Evolutionary conservation across 495 filamentous ascomycete species (phyloP).

Genomic region (Cryomyces minteri): DNA sequence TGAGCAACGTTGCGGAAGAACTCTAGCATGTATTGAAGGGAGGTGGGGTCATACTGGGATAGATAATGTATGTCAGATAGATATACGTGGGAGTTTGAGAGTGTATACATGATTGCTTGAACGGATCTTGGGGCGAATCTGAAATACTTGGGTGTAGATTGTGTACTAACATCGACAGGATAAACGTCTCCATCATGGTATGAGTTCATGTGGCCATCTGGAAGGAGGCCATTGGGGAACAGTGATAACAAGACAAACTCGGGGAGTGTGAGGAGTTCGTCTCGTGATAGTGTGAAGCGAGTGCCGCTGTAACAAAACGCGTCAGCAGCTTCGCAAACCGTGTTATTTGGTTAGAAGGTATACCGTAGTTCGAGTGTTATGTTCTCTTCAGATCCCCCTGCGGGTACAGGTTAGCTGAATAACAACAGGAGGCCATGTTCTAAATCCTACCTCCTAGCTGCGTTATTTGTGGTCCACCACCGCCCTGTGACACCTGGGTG

Average conservation of each 20-base stretch:
- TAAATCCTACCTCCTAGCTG: conserved; percentile 54
- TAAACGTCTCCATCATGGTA: conserved; percentile 88
- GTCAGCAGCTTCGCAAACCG: background rate
- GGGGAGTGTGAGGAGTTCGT: conserved; percentile 85
- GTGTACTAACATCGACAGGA: conserved; percentile 75
- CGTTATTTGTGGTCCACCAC: conserved; percentile 63
- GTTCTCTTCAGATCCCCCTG: conserved; percentile 84
- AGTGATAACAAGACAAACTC: conserved; percentile 98
- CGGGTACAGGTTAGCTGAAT: background rate
- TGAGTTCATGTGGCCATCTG: conserved; percentile 88
- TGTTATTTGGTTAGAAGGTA: background rate
- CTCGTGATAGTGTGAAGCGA: conserved; percentile 80
- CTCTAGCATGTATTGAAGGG: conserved; percentile 97
- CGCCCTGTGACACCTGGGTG: conserved; percentile 86
- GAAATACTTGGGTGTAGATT: conserved; percentile 9
- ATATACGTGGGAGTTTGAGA: conserved; percentile 30
- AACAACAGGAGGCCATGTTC: too few relatives aligned
- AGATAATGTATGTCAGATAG: conserved; percentile 34
- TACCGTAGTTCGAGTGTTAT: conserved; percentile 91
- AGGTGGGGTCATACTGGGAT: conserved; percentile 82
- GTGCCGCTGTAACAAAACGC: conserved; percentile 42
- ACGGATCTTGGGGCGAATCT: conserved; percentile 19
- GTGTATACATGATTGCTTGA: conserved; percentile 7
- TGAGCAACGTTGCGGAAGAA: conserved; percentile 95
- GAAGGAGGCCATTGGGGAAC: conserved; percentile 93